phyloP scores from a whole-genome alignment of 2,329 filamentous ascomycete genomes.

The Xylariales sp. region DNA sequence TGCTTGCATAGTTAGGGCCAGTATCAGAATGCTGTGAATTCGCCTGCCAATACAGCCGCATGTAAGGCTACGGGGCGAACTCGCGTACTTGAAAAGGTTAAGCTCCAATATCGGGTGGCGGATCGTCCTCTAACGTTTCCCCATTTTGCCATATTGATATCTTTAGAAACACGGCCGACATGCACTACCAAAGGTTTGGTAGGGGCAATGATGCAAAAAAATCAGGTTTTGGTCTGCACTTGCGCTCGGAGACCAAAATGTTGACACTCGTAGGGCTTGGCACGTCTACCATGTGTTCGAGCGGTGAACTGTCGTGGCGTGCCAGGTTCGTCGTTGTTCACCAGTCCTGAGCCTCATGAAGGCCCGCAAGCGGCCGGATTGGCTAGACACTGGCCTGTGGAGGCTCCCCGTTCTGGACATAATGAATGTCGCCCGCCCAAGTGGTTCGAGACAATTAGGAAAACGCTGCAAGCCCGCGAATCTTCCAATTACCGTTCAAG shows the following conservation, averaged over 20 bases:
- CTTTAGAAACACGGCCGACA: background rate
- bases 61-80: constrained; percentile 5
- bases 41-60: constrained; percentile 1
- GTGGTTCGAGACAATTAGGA: background rate
- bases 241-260: too few relatives aligned
- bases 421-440: background rate
- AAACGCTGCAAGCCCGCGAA: background rate
- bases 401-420: background rate
- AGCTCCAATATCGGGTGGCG: background rate
- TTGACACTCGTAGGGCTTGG: constrained; percentile 1
- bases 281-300: background rate
- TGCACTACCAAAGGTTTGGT: background rate
- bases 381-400: background rate
- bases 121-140: background rate
- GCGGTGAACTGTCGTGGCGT: constrained; percentile 6
- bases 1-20: background rate
- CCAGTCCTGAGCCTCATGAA: background rate
- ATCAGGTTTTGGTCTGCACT: background rate
- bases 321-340: background rate
- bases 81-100: background rate
- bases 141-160: background rate
- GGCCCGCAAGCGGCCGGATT: background rate
- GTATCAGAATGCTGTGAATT: background rate
- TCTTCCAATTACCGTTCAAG: background rate
- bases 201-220: background rate